A percentile compares a stretch with the other conserved stretches of the same genome.
These are phyloP conservation scores for Mangifera indica DNA, from an alignment of 345 rosid species.

Conservation along the genomic window DNA sequence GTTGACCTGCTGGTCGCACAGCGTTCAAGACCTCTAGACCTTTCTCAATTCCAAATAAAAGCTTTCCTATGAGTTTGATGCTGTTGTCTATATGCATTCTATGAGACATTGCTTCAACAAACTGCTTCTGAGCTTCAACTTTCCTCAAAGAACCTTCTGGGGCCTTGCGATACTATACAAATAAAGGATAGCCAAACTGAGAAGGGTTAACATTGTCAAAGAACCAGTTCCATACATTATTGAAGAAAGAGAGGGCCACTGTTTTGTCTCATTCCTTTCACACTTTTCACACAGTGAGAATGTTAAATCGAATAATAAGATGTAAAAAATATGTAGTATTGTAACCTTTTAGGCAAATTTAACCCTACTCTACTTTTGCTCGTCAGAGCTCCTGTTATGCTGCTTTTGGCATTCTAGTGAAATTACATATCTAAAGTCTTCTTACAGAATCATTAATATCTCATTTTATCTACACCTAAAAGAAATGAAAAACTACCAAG, in stretches of 20 bases:
- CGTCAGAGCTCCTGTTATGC: neutral
- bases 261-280: neutral
- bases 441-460: neutral
- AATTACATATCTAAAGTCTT: neutral
- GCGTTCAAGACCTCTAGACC: conserved; percentile 58
- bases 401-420: neutral
- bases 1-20: conserved; percentile 70
- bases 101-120: conserved; percentile 90
- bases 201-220: neutral
- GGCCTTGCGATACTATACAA: conserved; percentile 78
- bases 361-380: too few relatives aligned
- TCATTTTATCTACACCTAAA: neutral
- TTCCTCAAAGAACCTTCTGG: conserved; percentile 83
- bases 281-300: too few relatives aligned
- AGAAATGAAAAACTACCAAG: neutral
- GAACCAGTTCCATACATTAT: neutral
- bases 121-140: conserved; percentile 69
- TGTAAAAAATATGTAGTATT: too few relatives aligned
- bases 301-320: too few relatives aligned
- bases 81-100: conserved; percentile 84
- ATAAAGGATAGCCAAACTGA: neutral
- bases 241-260: neutral
- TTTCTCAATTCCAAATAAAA: conserved; percentile 74
- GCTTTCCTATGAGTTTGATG: conserved; percentile 71
- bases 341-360: neutral